phyloP scores from a whole-genome alignment of 116 monocot genomes.

The Phalaenopsis hybrid region DNA sequence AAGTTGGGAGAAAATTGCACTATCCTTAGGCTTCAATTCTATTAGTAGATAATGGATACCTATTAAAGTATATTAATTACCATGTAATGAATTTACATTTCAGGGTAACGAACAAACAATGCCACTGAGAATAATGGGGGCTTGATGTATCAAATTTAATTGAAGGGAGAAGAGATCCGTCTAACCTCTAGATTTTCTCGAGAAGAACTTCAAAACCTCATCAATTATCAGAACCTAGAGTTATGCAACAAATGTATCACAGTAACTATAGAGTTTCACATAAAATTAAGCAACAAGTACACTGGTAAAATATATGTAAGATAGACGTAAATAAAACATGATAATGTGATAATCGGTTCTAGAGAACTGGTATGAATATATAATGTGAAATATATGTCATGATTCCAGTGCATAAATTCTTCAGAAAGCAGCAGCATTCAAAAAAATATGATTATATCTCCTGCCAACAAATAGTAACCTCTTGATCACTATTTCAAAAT shows the following conservation, averaged over 20 bases:
- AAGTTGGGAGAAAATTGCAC: not conserved
- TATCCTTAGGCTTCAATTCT: not conserved
- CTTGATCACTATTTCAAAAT: not conserved
- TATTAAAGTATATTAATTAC: no score
- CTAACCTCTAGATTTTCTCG: conserved; percentile 81
- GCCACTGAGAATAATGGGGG: no score
- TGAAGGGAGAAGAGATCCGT: not conserved
- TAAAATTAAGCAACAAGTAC: not conserved
- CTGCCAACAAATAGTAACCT: not conserved
- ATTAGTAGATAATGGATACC: not conserved
- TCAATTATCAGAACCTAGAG: conserved; percentile 90
- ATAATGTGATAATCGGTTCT: not conserved
- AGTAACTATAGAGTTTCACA: not conserved
- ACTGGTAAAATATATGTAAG: not conserved
- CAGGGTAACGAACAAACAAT: not conserved
- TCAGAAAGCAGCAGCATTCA: not conserved
- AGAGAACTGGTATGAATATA: not conserved
- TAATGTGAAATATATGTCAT: not conserved
- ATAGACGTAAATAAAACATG: not conserved
- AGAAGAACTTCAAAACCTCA: conserved; percentile 86
- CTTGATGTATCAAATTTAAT: not conserved
- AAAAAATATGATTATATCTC: not conserved
- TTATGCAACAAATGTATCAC: not conserved
- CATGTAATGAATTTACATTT: not conserved
- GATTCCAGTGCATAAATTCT: not conserved